Conservation (phyloP, 2,329 filamentous ascomycete genomes). For the Cercospora sp. region DNA sequence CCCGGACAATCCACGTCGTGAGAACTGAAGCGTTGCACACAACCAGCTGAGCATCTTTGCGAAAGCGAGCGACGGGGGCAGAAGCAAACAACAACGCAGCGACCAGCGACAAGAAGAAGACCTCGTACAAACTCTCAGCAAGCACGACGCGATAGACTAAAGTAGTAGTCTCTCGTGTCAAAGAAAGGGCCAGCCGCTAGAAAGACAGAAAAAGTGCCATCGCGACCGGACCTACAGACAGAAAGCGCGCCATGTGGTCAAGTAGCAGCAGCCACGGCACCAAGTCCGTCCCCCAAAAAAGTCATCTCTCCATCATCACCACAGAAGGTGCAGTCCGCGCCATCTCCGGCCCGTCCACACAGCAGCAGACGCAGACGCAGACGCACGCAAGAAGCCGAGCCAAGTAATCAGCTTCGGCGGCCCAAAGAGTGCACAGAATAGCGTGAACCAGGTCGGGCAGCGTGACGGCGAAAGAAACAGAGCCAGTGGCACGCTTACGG, state of each 20-base stretch:
- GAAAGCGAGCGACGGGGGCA: background rate
- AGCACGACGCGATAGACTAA: background rate
- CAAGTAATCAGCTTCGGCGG: background rate
- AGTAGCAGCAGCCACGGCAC: background rate
- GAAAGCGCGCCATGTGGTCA: background rate
- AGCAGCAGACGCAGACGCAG: background rate
- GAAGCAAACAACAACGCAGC: conserved; percentile 1
- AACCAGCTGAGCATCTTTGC: conserved; percentile 6
- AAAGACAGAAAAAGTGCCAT: background rate
- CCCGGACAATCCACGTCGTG: conserved; percentile 6
- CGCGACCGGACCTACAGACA: background rate
- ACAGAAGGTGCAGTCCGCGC: background rate
- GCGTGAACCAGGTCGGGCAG: background rate
- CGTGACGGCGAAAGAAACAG: background rate
- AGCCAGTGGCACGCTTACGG: conserved; percentile 14
- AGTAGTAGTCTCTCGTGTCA: background rate
- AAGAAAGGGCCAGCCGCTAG: background rate
- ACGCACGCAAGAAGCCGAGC: background rate
- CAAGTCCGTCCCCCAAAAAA: background rate
- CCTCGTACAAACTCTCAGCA: background rate
- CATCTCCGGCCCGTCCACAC: conserved; percentile 4
- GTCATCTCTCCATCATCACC: background rate
- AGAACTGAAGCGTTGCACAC: conserved; percentile 16
- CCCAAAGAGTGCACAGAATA: background rate
- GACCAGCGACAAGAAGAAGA: background rate